A percentile compares a stretch with the other conserved stretches of the same genome.
These are phyloP conservation scores for Flaveria brownii DNA, from an alignment of 129 eudicot species.

Conservation along the genomic window DNA sequence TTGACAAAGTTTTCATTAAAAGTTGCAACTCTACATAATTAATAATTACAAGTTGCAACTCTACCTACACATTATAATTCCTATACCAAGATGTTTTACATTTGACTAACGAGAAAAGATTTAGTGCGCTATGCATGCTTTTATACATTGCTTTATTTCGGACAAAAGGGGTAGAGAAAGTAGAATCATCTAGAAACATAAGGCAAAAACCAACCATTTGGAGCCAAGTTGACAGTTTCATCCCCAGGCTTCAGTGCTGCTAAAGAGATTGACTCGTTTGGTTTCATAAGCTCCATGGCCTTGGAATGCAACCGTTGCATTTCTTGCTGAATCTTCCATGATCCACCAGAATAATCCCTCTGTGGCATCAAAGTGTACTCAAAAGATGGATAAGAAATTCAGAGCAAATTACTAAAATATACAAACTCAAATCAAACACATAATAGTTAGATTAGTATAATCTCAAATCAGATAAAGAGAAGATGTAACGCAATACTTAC, in stretches of 20 bases:
- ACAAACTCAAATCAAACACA: neutral
- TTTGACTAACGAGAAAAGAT: neutral
- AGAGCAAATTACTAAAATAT: neutral
- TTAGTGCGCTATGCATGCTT: neutral
- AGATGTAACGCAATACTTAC: conserved; percentile 43
- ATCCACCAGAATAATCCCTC: conserved; percentile 62
- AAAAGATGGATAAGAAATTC: neutral
- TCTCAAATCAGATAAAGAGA: neutral
- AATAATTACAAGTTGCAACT: conserved; percentile 11
- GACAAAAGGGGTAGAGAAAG: neutral
- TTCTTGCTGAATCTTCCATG: conserved; percentile 90
- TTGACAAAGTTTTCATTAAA: neutral
- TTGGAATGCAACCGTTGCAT: conserved; percentile 72
- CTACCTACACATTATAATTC: neutral
- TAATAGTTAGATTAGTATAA: conserved; percentile 4
- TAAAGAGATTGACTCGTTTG: conserved; percentile 17
- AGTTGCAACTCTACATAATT: neutral
- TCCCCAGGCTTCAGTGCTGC: conserved; percentile 26
- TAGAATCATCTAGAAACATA: conserved; percentile 14
- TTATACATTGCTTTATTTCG: neutral
- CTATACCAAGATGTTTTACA: neutral
- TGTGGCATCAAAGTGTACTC: conserved; percentile 32
- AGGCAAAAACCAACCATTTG: conserved; percentile 32
- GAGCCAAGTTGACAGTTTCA: conserved; percentile 22
- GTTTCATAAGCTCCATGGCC: conserved; percentile 43